Conservation (phyloP, 805 yeast genomes). For the Lachancea nothofagi region DNA sequence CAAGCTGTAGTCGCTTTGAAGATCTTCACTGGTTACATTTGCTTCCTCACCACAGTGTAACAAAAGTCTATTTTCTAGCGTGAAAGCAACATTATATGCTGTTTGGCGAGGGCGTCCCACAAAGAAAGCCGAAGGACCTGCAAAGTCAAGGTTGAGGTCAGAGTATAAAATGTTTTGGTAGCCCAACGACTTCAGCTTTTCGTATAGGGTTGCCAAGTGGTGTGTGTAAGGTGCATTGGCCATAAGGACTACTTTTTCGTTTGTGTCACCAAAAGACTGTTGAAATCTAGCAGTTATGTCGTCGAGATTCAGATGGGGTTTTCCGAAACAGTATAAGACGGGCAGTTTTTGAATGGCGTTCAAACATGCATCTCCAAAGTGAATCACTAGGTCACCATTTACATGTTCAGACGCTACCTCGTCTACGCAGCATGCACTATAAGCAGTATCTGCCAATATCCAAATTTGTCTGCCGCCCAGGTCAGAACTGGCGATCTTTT, state of each 20-base stretch:
- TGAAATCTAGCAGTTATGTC: conserved; percentile 38
- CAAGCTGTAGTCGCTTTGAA: conserved; percentile 46
- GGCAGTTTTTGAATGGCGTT: conserved; percentile 70
- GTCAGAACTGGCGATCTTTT: not conserved
- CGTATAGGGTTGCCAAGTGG: conserved; percentile 39
- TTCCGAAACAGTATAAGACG: conserved; percentile 76
- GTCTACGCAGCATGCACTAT: conserved; percentile 92
- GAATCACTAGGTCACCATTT: conserved; percentile 74
- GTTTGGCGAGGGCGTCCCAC: conserved; percentile 35
- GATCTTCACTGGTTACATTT: conserved; percentile 20
- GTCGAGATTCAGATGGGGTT: conserved; percentile 47
- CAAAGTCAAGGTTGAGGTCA: conserved; percentile 33
- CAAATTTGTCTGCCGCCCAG: conserved; percentile 44
- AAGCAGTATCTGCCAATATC: conserved; percentile 92
- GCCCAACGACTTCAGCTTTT: conserved; percentile 25
- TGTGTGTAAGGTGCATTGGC: conserved; percentile 65
- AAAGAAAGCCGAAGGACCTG: conserved; percentile 35
- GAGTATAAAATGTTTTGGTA: conserved; percentile 38
- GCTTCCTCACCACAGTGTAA: conserved; percentile 26
- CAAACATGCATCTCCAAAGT: conserved; percentile 92
- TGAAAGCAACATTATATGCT: conserved; percentile 20
- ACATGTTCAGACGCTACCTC: conserved; percentile 97
- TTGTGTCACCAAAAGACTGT: conserved; percentile 36
- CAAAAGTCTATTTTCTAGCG: conserved; percentile 30
- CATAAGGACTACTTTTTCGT: conserved; percentile 54